A percentile compares a stretch with the other conserved stretches of the same genome.
Evolutionary conservation across 345 rosid species (phyloP).

Genomic region (Boechera retrofracta): DNA sequence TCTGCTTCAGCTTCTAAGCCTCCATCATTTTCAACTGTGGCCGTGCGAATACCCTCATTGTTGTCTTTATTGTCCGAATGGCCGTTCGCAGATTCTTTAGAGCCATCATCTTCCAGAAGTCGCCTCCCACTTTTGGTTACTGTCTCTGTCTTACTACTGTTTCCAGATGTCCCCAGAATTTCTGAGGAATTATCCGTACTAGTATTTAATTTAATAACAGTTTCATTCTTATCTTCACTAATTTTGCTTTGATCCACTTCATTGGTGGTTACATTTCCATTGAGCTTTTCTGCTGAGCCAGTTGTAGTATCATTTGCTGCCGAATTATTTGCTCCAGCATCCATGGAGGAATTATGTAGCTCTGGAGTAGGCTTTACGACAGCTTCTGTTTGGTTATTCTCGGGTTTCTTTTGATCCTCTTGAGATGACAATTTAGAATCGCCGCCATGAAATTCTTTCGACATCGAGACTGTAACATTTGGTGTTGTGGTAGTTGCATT

Average conservation of each 20-base stretch:
- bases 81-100: conserved; percentile 55
- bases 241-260: conserved; percentile 45
- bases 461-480: conserved; percentile 46
- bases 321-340: conserved; percentile 41
- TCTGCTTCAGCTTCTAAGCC: conserved; percentile 89
- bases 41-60: conserved; percentile 53
- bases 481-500: conserved; percentile 54
- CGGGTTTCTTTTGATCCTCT: conserved; percentile 49
- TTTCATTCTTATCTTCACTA: conserved; percentile 42
- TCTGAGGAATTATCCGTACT: conserved; percentile 50
- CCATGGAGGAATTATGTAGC: conserved; percentile 47
- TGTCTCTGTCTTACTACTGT: conserved; percentile 47
- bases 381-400: conserved; percentile 48
- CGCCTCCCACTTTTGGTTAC: conserved; percentile 68
- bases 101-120: conserved; percentile 70
- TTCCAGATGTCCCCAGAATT: conserved; percentile 46
- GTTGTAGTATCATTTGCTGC: conserved; percentile 37
- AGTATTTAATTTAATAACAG: conserved; percentile 51
- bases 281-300: conserved; percentile 28
- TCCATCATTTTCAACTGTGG: conserved; percentile 87
- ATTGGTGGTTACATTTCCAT: conserved; percentile 38
- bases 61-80: conserved; percentile 55
- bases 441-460: conserved; percentile 47
- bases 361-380: conserved; percentile 50
- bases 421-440: conserved; percentile 47